Base-by-base conservation (phyloP, 2,329 filamentous ascomycete genomes). In the Polytolypa hystricis region DNA sequence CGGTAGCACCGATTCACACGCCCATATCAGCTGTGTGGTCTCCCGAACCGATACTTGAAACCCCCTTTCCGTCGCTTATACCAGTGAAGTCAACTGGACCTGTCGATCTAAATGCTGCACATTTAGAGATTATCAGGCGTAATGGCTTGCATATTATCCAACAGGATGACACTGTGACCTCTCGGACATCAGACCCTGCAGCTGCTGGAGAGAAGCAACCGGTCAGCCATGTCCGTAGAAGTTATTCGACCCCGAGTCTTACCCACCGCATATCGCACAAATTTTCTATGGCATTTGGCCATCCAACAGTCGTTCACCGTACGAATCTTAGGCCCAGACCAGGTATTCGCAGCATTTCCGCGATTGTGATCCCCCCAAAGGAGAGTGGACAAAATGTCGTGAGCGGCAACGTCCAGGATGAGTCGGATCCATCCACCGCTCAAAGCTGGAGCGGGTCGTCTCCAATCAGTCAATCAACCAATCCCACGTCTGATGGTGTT, bases 301-400 rank as follows among this genome's bases (percentile, higher is more conserved):
- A 56, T 23, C 51, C 58, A 14, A 65, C 62, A 4, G 55, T 65
- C 5, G 58, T 65, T 31, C 61, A 51, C 33, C 59, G 60, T 34
- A 46, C 52, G 2, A 51, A 55, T 38, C 44, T 58, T 5, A 53
- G 53, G 14, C 44, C 49, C 4, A 55, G 60, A 28, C 56, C 56
- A 3, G 38, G 38, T n/a, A 43, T 47, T 11, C 32, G 33, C 31
- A 57, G 46, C 25, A 49, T 62, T 31, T 46, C 45, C 17, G 46
- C 45, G 20, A 36, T 45, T 11, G 43, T 51, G 4, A 46, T 43
- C 23, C 43, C 46, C 2, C 35, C 37, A 4, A 34, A 38, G 4
- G 21, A 35, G 21, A 15, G 33, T 9, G 37, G 43, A 8, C 25
- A 49, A 5, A 39, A 38, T n/a, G 51, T 47, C 18, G 44, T 51